Conservation (phyloP, 75 land plant genomes). For the Selaginella tamariscina region DNA sequence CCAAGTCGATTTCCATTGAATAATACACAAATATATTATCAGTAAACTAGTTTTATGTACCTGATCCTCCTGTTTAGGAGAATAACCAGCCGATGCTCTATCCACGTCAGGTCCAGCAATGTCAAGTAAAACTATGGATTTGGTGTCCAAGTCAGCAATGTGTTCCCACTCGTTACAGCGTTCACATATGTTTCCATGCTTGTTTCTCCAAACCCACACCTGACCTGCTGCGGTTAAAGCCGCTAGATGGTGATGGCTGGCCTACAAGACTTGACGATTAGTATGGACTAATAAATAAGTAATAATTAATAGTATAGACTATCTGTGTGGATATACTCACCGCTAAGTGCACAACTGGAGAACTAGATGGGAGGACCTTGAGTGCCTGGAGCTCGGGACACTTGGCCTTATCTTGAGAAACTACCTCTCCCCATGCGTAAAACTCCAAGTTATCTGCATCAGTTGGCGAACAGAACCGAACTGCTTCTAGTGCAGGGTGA, state of each 20-base stretch:
- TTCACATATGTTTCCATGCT: slow-evolving; percentile 29
- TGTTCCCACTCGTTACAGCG: slow-evolving; percentile 37
- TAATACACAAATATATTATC: not conserved
- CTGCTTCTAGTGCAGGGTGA: slow-evolving; percentile 13
- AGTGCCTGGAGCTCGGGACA: slow-evolving; percentile 28
- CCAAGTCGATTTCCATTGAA: too few relatives aligned
- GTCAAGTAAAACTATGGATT: slow-evolving; percentile 23
- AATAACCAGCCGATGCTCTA: slow-evolving; percentile 27
- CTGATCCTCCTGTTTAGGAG: slow-evolving; percentile 35
- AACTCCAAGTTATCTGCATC: slow-evolving; percentile 29
- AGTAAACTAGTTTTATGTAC: not conserved
- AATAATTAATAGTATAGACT: too few relatives aligned
- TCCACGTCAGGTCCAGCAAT: slow-evolving; percentile 38
- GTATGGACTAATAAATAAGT: not conserved
- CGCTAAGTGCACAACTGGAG: slow-evolving; percentile 34
- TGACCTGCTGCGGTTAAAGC: slow-evolving; percentile 40
- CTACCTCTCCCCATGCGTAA: slow-evolving; percentile 31
- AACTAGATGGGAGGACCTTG: slow-evolving; percentile 26
- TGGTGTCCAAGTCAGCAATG: slow-evolving; percentile 21
- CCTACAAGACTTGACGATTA: slow-evolving; percentile 13
- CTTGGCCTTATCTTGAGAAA: slow-evolving; percentile 22
- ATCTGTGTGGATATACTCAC: slow-evolving; percentile 23
- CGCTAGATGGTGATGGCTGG: slow-evolving; percentile 37
- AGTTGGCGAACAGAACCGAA: slow-evolving; percentile 26
- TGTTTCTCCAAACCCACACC: slow-evolving; percentile 33